Evolutionary conservation across 768 basidiomycete genomes (phyloP), one percentile per base, ranked within the genome.

Genomic region (Calvatia gigantea): DNA sequence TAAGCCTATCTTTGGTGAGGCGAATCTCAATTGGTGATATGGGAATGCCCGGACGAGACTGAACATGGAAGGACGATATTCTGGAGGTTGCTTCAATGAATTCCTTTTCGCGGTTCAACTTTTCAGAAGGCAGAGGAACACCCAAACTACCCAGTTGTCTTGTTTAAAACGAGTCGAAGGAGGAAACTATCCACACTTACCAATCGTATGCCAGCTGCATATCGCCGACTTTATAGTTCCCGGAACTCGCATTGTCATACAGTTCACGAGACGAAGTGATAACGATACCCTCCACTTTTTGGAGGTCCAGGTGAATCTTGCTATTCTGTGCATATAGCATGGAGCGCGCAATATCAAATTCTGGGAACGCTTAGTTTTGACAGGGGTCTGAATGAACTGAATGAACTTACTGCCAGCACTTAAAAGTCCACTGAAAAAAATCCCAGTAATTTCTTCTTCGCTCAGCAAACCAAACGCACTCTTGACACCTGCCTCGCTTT

Each of bases 51-150:
- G 85, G 82, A 4, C 83, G 78, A 21, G 92, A 85, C 67, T 77
- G 77, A 57, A 96, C 79, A 56, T 91, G 90, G 77, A 92, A 99
- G 3, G 96, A 93, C n/a, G 87, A 84, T 9, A 99, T 85, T 2
- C 92, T 87, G 23, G 94, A 96, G 1, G 97, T 99, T 1, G 97
- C 97, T 73, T 98, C 95, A 59, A 99, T 97, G 70, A 98, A 99
- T 52, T 93, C 89, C 54, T 86, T 87, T 67, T 98, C 93, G 56
- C 73, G 75, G 12, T 69, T 61, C 52, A 95, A 76, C 0, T 74
- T 75, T 15, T 84, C 80, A 0, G 93, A 86, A 3, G 75, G 69
- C 5, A 74, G 75, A 1, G 90, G 85, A 11, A 98, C 89, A 47
- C 85, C 76, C 51, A 98, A 76, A 63, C 96, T 98, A 64, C 0